phyloP scores from a whole-genome alignment of 495 filamentous ascomycete species.

The Astrothelium subdiscretum region DNA sequence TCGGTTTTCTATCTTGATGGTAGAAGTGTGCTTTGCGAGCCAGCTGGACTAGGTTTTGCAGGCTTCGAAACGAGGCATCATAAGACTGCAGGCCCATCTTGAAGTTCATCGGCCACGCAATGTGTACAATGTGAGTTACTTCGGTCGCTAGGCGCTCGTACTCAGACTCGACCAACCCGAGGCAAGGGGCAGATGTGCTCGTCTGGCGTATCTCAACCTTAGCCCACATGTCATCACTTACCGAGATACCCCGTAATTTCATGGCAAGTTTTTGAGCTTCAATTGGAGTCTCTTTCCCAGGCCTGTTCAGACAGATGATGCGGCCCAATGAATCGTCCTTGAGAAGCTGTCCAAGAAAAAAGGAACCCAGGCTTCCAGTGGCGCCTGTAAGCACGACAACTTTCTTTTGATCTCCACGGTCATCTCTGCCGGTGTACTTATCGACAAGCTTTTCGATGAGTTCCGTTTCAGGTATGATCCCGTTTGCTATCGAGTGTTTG shows the following conservation, averaged over 20 bases:
- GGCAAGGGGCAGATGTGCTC: not conserved
- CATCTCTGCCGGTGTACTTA: slow-evolving; percentile 21
- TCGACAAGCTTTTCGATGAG: slow-evolving; percentile 25
- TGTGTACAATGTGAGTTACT: slow-evolving; percentile 22
- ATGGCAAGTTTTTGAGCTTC: not conserved
- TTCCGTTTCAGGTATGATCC: not conserved
- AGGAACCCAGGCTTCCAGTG: slow-evolving; percentile 5
- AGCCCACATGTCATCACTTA: not conserved
- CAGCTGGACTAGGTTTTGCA: not conserved
- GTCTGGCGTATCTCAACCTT: slow-evolving; percentile 13
- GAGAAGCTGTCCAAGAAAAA: slow-evolving; percentile 7
- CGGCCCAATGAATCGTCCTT: not conserved
- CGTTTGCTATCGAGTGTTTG: slow-evolving; percentile 16
- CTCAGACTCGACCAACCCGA: not conserved
- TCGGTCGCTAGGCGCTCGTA: not conserved
- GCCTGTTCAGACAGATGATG: not conserved
- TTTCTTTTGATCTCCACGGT: slow-evolving; percentile 3
- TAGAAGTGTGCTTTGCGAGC: not conserved
- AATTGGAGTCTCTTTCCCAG: not conserved
- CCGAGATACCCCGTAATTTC: not conserved
- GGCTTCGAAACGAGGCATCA: not conserved
- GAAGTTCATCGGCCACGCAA: slow-evolving; percentile 46
- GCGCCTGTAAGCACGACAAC: slow-evolving; percentile 14
- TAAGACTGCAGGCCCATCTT: slow-evolving; percentile 14
- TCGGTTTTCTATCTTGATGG: not conserved